A percentile compares a stretch with the other conserved stretches of the same genome.
Evolutionary conservation across 2,329 filamentous ascomycete species (phyloP).

Genomic region (Neofusicoccum sp.): DNA sequence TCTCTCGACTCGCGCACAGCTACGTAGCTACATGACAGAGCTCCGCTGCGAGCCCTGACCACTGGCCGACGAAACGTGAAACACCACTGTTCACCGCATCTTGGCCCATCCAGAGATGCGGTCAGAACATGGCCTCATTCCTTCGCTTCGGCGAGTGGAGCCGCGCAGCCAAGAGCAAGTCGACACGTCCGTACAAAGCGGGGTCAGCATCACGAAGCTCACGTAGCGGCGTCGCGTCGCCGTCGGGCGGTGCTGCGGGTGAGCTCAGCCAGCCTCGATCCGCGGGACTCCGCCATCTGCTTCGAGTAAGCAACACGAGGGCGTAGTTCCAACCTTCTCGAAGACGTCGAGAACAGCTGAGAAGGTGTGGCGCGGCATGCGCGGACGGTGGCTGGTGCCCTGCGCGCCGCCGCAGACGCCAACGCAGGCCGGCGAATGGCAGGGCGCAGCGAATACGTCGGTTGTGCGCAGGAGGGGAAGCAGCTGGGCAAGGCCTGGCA

Average conservation of each 20-base stretch:
- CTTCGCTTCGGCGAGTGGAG: neutral
- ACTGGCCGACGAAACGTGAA: neutral
- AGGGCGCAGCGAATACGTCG: neutral
- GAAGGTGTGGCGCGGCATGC: neutral
- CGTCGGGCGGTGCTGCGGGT: neutral
- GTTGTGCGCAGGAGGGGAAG: neutral
- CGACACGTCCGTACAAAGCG: neutral
- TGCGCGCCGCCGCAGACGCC: neutral
- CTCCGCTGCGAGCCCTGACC: neutral
- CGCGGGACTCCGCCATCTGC: no score
- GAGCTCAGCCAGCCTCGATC: neutral
- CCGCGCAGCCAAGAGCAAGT: neutral
- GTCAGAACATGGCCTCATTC: neutral
- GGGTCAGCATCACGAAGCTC: neutral
- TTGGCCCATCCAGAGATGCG: neutral
- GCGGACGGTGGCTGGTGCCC: neutral
- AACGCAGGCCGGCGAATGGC: neutral
- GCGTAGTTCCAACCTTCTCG: neutral
- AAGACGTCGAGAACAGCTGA: neutral
- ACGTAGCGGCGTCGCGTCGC: no score
- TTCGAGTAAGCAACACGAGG: no score
- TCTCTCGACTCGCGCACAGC: no score
- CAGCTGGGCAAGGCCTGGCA: no score
- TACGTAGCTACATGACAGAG: no score
- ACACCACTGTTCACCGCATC: slow-evolving; percentile 13